Percentiles rank a stretch among this genome's conserved stretches.
Conservation (phyloP, 495 filamentous ascomycete genomes). For the Darksidea phi region DNA sequence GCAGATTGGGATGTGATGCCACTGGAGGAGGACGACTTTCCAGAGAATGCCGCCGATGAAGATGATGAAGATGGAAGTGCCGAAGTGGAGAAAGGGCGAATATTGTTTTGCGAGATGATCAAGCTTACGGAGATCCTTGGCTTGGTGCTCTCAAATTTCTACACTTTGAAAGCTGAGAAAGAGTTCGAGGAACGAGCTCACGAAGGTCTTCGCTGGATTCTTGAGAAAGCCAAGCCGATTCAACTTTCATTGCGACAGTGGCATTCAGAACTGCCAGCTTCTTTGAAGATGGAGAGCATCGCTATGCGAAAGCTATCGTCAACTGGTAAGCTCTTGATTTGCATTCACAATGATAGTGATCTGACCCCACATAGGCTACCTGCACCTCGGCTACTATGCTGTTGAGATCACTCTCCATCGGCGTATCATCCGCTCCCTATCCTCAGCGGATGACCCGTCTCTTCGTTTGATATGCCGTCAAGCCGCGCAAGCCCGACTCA, state of each 20-base stretch:
- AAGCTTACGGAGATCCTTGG: slow-evolving; percentile 59
- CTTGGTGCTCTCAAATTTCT: slow-evolving; percentile 61
- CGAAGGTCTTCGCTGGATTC: slow-evolving; percentile 54
- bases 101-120: slow-evolving; percentile 62
- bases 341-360: slow-evolving; percentile 12
- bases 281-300: slow-evolving; percentile 54
- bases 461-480: slow-evolving; percentile 32
- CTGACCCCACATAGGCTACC: slow-evolving; percentile 45
- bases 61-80: slow-evolving; percentile 55
- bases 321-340: slow-evolving; percentile 25
- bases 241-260: slow-evolving; percentile 61
- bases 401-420: slow-evolving; percentile 63
- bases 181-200: slow-evolving; percentile 52
- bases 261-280: slow-evolving; percentile 55
- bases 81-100: slow-evolving; percentile 65
- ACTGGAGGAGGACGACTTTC: slow-evolving; percentile 66
- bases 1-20: slow-evolving; percentile 74
- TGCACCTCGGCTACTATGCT: slow-evolving; percentile 62
- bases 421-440: slow-evolving; percentile 57
- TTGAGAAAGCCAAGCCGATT: slow-evolving; percentile 61
- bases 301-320: slow-evolving; percentile 29
- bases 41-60: slow-evolving; percentile 58
- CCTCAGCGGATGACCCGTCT: slow-evolving; percentile 49
- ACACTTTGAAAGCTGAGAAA: slow-evolving; percentile 57
- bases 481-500: slow-evolving; percentile 57